Base-by-base conservation (phyloP, 768 basidiomycete species). In the Naganishia kalamii region DNA sequence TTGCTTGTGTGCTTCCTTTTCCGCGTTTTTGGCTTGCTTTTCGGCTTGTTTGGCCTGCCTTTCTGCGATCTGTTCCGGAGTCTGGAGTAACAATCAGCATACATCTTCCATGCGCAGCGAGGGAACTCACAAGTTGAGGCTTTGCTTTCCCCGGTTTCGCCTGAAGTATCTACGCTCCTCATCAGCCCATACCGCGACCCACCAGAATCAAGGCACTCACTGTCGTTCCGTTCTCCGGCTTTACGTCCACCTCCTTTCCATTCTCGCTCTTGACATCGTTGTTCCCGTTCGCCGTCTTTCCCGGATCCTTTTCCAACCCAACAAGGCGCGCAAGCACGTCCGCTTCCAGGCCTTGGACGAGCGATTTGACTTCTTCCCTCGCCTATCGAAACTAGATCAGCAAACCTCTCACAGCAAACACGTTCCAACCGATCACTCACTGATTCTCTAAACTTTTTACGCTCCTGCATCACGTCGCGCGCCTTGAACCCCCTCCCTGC, bases 21-120 rank as follows among this genome's bases (percentile, higher is more conserved):
- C 40, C 12, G 50, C 35, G 51, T 66, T 60, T 13, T 59, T 60
- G 3, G 65, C 60, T 43, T 41, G 17, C 25, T 50, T 47, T 41
- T 62, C 50, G 21, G 37, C 8, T 47, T 62, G 40, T 32, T 66
- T 60, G 11, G 50, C 65, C n/a, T 66, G 60, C 29, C 50, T 66
- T 50, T 68, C 50, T 25, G 25, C 40, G 8, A 40, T 46, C 23
- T 49, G 47, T 62, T 61, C 60, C 21, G 43, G 43, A 4, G 32
- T 61, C 60, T 46, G 29, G 1, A n/a, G n/a, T n/a, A n/a, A n/a
- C n/a, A n/a, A n/a, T n/a, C n/a, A n/a, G n/a, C n/a, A n/a, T n/a
- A n/a, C n/a, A n/a, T n/a, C n/a, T n/a, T n/a, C n/a, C n/a, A 12
- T 8, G 32, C 29, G 1, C 6, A 10, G 23, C 21, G 40, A n/a